phyloP scores from a whole-genome alignment of 2,329 filamentous ascomycete genomes.

The Neonectria sp. region DNA sequence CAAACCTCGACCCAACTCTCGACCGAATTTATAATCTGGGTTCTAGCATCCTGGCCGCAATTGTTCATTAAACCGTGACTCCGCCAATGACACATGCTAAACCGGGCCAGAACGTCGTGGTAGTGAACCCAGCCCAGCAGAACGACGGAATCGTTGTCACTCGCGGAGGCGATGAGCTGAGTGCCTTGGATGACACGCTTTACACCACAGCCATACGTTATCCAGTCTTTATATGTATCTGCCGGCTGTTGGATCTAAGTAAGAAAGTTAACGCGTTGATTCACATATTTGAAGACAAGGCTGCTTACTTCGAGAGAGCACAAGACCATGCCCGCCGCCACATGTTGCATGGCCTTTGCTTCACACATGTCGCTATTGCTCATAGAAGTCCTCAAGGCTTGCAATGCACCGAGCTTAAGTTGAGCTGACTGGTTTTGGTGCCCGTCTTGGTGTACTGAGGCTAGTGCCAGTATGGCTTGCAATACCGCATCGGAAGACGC shows the following conservation, averaged over 20 bases:
- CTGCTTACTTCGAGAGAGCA: background rate
- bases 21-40: background rate
- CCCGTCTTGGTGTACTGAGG: background rate
- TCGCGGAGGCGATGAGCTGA: background rate
- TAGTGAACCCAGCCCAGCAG: constrained; percentile 23
- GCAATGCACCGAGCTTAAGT: background rate
- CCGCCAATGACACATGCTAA: constrained; percentile 3
- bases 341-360: background rate
- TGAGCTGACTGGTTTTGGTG: background rate
- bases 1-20: background rate
- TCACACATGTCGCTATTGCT: background rate
- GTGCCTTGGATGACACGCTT: background rate
- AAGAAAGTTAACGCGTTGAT: background rate
- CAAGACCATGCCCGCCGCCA: background rate
- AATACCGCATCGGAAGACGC: background rate
- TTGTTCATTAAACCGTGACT: background rate
- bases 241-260: background rate
- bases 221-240: background rate
- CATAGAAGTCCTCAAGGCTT: background rate
- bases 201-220: background rate
- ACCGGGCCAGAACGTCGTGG: constrained; percentile 17
- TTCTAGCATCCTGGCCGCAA: background rate
- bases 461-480: background rate
- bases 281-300: background rate
- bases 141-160: background rate